These are phyloP conservation scores for Ganoderma sp. DNA, from an alignment of 1,284 basidiomycete species.

Conservation along the genomic window DNA sequence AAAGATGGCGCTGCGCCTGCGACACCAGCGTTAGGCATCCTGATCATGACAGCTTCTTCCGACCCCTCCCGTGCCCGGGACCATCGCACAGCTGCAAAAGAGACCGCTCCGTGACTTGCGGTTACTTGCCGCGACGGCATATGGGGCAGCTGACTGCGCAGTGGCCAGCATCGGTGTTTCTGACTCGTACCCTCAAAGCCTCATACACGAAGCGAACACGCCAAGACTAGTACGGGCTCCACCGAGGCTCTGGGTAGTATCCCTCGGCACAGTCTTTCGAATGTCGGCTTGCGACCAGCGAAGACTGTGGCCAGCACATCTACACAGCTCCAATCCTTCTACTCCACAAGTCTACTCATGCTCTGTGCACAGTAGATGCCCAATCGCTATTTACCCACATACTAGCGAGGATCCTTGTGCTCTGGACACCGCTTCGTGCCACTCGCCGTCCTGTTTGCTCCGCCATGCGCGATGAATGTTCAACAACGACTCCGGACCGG, in stretches of 20 bases:
- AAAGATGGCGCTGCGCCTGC: neutral
- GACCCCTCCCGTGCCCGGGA: constrained; percentile 8
- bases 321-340: neutral
- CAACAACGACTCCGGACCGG: neutral
- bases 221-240: neutral
- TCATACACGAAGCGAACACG: neutral
- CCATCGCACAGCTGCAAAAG: neutral
- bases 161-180: neutral
- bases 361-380: neutral
- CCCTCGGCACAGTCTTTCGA: neutral
- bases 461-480: neutral
- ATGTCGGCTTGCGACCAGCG: neutral
- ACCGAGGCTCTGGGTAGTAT: neutral
- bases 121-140: neutral
- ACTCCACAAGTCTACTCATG: neutral
- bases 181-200: neutral
- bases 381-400: neutral
- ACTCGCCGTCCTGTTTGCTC: no score
- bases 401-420: no score
- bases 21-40: neutral
- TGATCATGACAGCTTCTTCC: constrained; percentile 8
- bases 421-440: no score
- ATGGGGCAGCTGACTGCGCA: constrained; percentile 8
- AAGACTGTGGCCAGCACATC: neutral
- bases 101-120: neutral